These are phyloP conservation scores for Pichia terricola DNA, from an alignment of 1,139 yeast species.

Conservation along the genomic window DNA sequence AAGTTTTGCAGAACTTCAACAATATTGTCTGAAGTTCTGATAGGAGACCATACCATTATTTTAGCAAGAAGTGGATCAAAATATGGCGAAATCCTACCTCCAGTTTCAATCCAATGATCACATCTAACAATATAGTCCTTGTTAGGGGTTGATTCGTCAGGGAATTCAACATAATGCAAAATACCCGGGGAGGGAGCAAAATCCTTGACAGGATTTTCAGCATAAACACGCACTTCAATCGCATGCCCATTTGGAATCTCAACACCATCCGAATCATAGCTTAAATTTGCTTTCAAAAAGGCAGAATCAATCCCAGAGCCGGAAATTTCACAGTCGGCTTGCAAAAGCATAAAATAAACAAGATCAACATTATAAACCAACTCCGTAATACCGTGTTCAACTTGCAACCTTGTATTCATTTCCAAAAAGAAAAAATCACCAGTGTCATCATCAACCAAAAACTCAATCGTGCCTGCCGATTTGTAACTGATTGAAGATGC, in stretches of 20 bases:
- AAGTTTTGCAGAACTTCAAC: slow-evolving; percentile 21
- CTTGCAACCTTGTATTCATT: slow-evolving; percentile 32
- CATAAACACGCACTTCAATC: slow-evolving; percentile 30
- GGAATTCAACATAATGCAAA: slow-evolving; percentile 26
- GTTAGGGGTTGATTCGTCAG: slow-evolving; percentile 9
- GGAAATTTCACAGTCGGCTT: slow-evolving; percentile 26
- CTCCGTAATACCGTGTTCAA: slow-evolving; percentile 33
- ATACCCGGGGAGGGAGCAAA: slow-evolving; percentile 32
- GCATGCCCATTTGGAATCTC: slow-evolving; percentile 31
- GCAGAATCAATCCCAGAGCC: slow-evolving; percentile 24
- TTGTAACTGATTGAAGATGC: slow-evolving; percentile 27
- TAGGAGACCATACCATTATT: slow-evolving; percentile 29
- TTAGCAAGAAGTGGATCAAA: slow-evolving; percentile 32
- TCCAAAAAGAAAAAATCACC: slow-evolving; percentile 29
- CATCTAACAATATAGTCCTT: slow-evolving; percentile 22
- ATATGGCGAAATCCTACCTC: slow-evolving; percentile 30
- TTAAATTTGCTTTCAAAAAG: slow-evolving; percentile 12
- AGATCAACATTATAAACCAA: slow-evolving; percentile 28
- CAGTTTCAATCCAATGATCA: slow-evolving; percentile 32
- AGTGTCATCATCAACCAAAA: slow-evolving; percentile 28
- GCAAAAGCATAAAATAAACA: slow-evolving; percentile 28
- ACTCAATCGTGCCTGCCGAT: slow-evolving; percentile 33
- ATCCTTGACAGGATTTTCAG: slow-evolving; percentile 30
- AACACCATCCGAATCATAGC: slow-evolving; percentile 16
- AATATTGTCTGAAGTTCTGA: slow-evolving; percentile 23